Percentiles rank a stretch among this genome's conserved stretches.
These are phyloP conservation scores for Mycena indigotica DNA, from an alignment of 768 basidiomycete genomes.

Conservation along the genomic window DNA sequence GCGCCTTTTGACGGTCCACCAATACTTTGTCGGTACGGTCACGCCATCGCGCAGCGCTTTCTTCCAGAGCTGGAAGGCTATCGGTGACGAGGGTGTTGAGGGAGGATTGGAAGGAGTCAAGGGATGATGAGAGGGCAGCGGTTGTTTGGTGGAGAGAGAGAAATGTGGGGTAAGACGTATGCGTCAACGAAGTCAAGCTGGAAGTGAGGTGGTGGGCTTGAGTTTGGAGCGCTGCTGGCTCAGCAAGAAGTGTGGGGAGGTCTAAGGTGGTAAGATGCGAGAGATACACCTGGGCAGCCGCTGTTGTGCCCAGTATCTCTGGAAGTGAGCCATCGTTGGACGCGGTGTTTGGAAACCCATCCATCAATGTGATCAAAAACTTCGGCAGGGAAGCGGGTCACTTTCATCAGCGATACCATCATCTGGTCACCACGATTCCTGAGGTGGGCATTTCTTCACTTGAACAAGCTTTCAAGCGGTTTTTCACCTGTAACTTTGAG, in stretches of 20 bases:
- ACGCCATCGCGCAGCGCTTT: conserved; percentile 70
- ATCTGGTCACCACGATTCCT: too few species aligned
- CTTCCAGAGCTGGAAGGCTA: conserved; percentile 78
- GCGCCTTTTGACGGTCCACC: conserved; percentile 70
- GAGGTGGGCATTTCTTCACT: too few species aligned
- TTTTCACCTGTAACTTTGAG: too few species aligned
- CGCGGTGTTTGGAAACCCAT: not conserved
- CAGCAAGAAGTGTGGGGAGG: conserved; percentile 66
- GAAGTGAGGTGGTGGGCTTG: conserved; percentile 87
- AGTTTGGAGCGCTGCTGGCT: conserved; percentile 77
- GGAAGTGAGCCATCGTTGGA: not conserved
- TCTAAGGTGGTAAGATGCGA: conserved; percentile 64
- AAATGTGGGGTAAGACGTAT: conserved; percentile 90
- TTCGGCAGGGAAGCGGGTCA: not conserved
- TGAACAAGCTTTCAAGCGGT: too few species aligned
- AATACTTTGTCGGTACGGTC: conserved; percentile 75
- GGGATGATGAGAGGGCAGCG: conserved; percentile 68
- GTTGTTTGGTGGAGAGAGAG: conserved; percentile 85
- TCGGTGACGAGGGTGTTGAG: conserved; percentile 65
- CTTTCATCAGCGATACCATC: too few species aligned
- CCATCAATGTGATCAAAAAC: not conserved
- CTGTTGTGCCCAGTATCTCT: not conserved
- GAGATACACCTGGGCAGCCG: conserved; percentile 56
- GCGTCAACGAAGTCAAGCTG: conserved; percentile 86
- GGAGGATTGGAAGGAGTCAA: conserved; percentile 74